Evolutionary conservation across 1,139 yeast genomes (phyloP), one percentile per base, ranked within the genome.

Genomic region (Protomyces lactucae-debilis): DNA sequence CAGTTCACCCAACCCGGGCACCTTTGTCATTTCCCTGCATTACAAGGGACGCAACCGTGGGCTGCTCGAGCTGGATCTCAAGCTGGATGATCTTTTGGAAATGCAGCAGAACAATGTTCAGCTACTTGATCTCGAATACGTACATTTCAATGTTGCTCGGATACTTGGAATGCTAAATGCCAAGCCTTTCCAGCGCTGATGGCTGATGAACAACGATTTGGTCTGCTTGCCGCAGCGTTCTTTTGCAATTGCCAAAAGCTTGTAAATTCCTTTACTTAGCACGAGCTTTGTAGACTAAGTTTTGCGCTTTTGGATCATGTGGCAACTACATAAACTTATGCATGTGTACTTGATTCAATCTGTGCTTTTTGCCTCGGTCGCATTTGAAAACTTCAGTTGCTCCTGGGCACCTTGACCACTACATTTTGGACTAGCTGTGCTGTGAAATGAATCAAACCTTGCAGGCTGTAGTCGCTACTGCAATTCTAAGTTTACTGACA

Each of bases 41-140:
- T 69, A 73, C 70, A 75, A 75, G 64, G 77, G 77, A 16, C 65
- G 39, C 72, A 72, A 53, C 73, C 76, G 21, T 64, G 76, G 57
- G 64, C 73, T 68, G 67, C 71, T 45, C 67, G 71, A 69, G 54
- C 51, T 76, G 52, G 77, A 75, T 60, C 67, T 76, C 63, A 74
- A 74, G 67, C 69, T 76, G 23, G 78, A 76, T 57, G 78, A 76
- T 65, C 66, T 76, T 43, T 68, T 76, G 52, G 78, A 76, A 66
- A 69, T 75, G 72, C 68, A 71, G 16, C 72, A 73, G 51, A 73
- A 71, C 54, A 73, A 70, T 51, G 70, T 71, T 12, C 72, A 69
- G 39, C 66, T 69, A 12, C 68, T 76, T 45, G 76, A 76, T 63
- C 66, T 76, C 60, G 74, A 74, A 64, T 74, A 75, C 61, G 68